These are phyloP conservation scores for Acrodontium crateriforme DNA, from an alignment of 2,329 filamentous ascomycete species.

Conservation along the genomic window DNA sequence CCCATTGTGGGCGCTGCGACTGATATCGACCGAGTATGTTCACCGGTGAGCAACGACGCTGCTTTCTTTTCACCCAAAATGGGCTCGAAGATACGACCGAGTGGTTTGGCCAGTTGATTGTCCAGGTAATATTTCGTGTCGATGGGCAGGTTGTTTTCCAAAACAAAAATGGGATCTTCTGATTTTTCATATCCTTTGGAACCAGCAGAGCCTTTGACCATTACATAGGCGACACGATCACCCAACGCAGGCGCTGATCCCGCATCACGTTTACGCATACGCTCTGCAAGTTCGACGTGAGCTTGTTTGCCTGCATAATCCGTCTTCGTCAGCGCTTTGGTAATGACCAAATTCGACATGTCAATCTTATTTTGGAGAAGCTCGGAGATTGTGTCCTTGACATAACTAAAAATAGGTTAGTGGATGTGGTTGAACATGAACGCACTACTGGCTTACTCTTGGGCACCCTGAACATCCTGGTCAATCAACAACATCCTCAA, in stretches of 20 bases:
- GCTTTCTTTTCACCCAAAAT: constrained; percentile 91
- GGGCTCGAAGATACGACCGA: constrained; percentile 92
- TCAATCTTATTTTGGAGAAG: constrained; percentile 94
- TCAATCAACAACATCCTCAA: constrained; percentile 93
- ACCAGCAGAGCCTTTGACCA: constrained; percentile 78
- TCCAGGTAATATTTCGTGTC: constrained; percentile 98
- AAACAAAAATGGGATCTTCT: constrained; percentile 90
- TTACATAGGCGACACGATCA: constrained; percentile 95
- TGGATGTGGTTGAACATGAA: constrained; percentile 1
- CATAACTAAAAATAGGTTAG: constrained; percentile 53
- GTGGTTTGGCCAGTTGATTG: constrained; percentile 90
- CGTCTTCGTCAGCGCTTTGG: constrained; percentile 84
- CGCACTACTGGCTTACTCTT: constrained; percentile 54
- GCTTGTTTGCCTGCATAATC: constrained; percentile 88
- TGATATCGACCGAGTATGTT: constrained; percentile 87
- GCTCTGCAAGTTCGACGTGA: constrained; percentile 85
- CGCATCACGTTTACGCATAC: constrained; percentile 93
- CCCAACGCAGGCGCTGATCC: constrained; percentile 86
- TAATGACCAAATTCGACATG: constrained; percentile 98
- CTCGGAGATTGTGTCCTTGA: constrained; percentile 91
- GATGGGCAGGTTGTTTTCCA: constrained; percentile 95
- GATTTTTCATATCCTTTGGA: constrained; percentile 95
- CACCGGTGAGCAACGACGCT: constrained; percentile 71
- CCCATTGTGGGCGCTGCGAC: constrained; percentile 84
- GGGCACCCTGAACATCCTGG: constrained; percentile 73